These are phyloP conservation scores for Rhododendron kiyosumense DNA, from an alignment of 148 eudicot species.

Conservation along the genomic window DNA sequence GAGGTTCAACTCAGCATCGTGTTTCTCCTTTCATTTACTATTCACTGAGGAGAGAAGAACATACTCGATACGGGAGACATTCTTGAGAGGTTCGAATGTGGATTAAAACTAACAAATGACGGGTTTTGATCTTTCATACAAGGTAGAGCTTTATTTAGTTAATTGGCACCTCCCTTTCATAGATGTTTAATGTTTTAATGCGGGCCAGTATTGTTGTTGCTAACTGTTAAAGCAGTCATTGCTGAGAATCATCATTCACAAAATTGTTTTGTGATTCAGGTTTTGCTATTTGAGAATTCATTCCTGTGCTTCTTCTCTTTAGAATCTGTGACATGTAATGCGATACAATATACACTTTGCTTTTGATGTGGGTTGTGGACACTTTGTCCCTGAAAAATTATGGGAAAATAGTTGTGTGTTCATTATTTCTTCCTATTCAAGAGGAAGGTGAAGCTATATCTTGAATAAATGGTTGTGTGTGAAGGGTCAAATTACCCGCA, in stretches of 20 bases:
- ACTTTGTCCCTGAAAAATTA: too few relatives aligned
- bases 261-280: background rate
- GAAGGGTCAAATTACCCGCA: background rate
- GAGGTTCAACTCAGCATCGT: background rate
- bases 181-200: background rate
- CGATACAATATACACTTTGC: background rate
- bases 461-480: background rate
- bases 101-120: background rate
- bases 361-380: background rate
- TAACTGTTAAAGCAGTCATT: background rate
- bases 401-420: background rate
- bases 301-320: background rate
- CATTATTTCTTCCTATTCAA: background rate
- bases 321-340: background rate
- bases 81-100: background rate
- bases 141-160: background rate
- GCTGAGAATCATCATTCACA: background rate
- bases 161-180: background rate
- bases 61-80: background rate
- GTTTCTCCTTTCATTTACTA: background rate
- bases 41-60: background rate
- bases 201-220: background rate
- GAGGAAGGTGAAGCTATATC: background rate
- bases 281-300: background rate
- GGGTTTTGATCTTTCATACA: background rate